Base-by-base conservation (phyloP, 208 protist species). In the Crithidia brevicula region DNA sequence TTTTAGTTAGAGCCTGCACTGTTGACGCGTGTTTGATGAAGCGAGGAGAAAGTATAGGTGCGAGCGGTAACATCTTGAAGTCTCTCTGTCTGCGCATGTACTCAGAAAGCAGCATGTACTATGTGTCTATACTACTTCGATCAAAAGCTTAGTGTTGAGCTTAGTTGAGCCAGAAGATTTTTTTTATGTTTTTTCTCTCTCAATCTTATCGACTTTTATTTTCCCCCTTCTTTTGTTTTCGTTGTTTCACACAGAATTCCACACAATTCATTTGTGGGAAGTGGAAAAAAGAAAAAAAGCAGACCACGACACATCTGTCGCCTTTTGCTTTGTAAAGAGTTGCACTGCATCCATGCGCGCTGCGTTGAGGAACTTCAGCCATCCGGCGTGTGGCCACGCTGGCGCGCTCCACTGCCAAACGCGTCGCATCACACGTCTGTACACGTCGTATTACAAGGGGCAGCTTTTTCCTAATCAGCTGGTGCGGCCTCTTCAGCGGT, bases 371-470 rank as follows among this genome's bases (percentile, higher is more conserved):
- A 43, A 3, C 9, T 47, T 5, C 16, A 34, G 49, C 13, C 20
- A 28, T 4, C 15, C 61, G 20, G 20, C 23, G 46, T 56, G 28
- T 25, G 13, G 25, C 30, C 30, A 33, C 4, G 31, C 38, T 7
- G 22, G 50, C 56, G 57, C 77, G 1, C 69, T 96, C 52, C 18
- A 22, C 11, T 75, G 81, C 63, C 83, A 83, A 53, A 65, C 74
- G 9, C 83, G 88, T 1, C 67, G 56, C 74, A 73, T 92, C 28
- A 96, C 88, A 22, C 82, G 91, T 15, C 74, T 96, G 22, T 96
- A 96, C 76, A 95, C 92, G 11, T 95, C 89, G 18, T 96, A 84
- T 69, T 96, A 87, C 72, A 64, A 80, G 8, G 89, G 87, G 1
- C 69, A 85, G 27, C 73, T 93, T 5, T 95, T 83, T 33, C 92